Percentiles rank a stretch among this genome's conserved stretches.
phyloP scores from a whole-genome alignment of 2,329 filamentous ascomycete species.

The Botryotinia convoluta region DNA sequence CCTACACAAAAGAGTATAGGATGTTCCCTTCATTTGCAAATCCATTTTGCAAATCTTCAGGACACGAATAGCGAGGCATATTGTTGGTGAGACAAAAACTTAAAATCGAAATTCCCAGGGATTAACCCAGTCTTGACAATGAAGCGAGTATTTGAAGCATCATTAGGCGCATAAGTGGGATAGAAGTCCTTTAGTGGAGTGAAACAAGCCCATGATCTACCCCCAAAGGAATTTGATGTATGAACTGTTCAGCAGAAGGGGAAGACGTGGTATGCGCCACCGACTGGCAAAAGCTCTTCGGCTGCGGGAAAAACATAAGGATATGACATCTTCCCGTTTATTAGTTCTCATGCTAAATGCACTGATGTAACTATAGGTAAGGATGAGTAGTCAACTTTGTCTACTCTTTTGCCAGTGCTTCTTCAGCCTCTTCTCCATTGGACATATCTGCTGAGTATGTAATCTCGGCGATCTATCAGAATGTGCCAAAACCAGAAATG shows the following conservation, averaged over 20 bases:
- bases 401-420: constrained; percentile 9
- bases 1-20: neutral
- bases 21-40: constrained; percentile 12
- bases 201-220: constrained; percentile 10
- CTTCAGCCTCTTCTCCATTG: neutral
- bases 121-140: neutral
- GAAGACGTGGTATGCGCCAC: constrained; percentile 13
- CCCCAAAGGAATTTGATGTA: constrained; percentile 2
- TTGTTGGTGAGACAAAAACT: constrained; percentile 14
- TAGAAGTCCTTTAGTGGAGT: constrained; percentile 15
- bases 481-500: neutral
- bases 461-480: constrained; percentile 4
- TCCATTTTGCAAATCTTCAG: constrained; percentile 11
- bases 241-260: constrained; percentile 15
- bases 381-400: constrained; percentile 16
- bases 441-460: neutral
- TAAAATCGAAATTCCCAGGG: neutral
- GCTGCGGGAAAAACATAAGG: neutral
- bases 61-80: constrained; percentile 3
- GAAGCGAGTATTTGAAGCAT: constrained; percentile 9
- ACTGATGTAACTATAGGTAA: constrained; percentile 10
- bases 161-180: constrained; percentile 19
- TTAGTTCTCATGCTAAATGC: constrained; percentile 14
- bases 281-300: constrained; percentile 19
- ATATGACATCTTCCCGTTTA: constrained; percentile 14